These are phyloP conservation scores for Linum trigynum DNA, from an alignment of 345 rosid species.

Conservation along the genomic window DNA sequence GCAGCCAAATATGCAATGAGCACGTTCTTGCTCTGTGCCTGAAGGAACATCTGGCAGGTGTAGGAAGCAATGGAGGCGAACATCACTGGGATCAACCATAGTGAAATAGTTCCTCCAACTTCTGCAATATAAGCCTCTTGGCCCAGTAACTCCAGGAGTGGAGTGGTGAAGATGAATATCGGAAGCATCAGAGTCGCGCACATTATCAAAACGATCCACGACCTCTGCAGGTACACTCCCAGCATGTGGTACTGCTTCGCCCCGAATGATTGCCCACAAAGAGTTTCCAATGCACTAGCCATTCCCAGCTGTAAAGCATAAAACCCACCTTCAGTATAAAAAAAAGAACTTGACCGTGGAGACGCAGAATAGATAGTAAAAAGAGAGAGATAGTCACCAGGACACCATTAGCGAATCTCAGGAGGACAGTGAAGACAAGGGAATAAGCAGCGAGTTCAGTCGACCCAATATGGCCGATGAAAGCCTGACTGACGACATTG, in stretches of 20 bases:
- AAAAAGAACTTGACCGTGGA: not conserved
- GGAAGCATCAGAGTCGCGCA: slow-evolving; percentile 34
- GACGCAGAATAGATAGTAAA: not conserved
- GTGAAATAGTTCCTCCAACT: slow-evolving; percentile 31
- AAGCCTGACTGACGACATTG: slow-evolving; percentile 1
- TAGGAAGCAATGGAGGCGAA: slow-evolving; percentile 29
- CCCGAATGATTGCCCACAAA: slow-evolving; percentile 58
- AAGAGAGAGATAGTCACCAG: slow-evolving; percentile 26
- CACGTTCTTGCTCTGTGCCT: slow-evolving; percentile 44
- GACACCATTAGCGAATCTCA: slow-evolving; percentile 57
- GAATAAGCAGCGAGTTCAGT: slow-evolving; percentile 16
- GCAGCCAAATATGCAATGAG: slow-evolving; percentile 34
- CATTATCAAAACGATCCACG: slow-evolving; percentile 36
- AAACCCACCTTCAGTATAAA: slow-evolving; percentile 13
- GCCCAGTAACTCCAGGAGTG: slow-evolving; percentile 34
- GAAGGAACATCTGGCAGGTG: slow-evolving; percentile 48
- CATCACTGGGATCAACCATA: slow-evolving; percentile 46
- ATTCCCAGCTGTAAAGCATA: slow-evolving; percentile 39
- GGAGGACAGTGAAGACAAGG: slow-evolving; percentile 45
- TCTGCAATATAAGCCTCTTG: slow-evolving; percentile 32
- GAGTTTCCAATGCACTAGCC: slow-evolving; percentile 51
- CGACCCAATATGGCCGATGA: not conserved
- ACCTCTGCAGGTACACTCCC: slow-evolving; percentile 48
- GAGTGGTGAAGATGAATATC: slow-evolving; percentile 29
- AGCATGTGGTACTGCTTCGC: slow-evolving; percentile 53